Evolutionary conservation across 192 early-diverging fungal genomes (phyloP), one percentile per base, ranked within the genome.

Genomic region (Phycomyces nitens): DNA sequence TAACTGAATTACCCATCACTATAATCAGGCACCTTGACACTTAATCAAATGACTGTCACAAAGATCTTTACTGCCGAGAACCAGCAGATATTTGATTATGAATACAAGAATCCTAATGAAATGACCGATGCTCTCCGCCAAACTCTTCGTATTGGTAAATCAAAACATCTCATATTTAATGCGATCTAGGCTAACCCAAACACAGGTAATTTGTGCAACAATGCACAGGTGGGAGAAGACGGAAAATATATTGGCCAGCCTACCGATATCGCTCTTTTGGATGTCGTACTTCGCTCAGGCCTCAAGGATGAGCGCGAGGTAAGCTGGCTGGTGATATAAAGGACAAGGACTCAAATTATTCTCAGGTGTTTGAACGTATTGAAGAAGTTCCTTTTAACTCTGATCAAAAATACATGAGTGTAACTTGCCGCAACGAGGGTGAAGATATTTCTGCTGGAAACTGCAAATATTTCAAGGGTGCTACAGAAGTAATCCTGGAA

Each of bases 11-110:
- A 60, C 39, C 54, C 44, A 9, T 20, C 0, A 47, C 2, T 57
- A 4, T 76, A 26, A 11, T 4, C 49, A 38, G 88, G 94, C 23
- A 99, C 96, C 1, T 71, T 99, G 67, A 99, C 96, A 2, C 81
- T 93, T 75, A 97, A 97, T 80, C 86, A 89, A 70, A 96, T 97
- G 96, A 92, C 95, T 14, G 89, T 94, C 27, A 90, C 88, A 50
- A 88, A 90, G 34, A 60, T 93, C 7, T 95, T 90, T 68, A 90
- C 93, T 6, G 41, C 77, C 20, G 70, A 76, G 34, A 70, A 84
- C 34, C 73, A 76, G 57, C 71, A 58, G 27, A 71, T 71, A 20
- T 80, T 80, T 61, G 74, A 84, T 69, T 70, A 77, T 61, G 75
- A 87, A 53, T 52, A 87, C 56, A 74, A 66, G 38, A 57, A 66